phyloP scores from a whole-genome alignment of 208 protist species.

The Kentomonas sorsogonicus region DNA sequence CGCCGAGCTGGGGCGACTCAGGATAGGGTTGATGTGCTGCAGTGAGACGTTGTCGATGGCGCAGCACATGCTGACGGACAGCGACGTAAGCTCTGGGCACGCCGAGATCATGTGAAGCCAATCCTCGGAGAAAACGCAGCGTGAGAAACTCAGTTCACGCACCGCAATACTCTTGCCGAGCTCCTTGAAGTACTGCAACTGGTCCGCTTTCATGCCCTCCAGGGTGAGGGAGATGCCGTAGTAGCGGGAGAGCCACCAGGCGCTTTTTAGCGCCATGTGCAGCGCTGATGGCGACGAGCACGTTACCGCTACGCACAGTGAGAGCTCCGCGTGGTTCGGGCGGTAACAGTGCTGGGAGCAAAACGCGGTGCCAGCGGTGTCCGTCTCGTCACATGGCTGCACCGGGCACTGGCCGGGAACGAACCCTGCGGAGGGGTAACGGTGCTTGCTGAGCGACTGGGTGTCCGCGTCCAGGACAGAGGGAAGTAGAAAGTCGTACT shows the following conservation, averaged over 20 bases:
- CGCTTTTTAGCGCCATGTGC: slow-evolving; percentile 19
- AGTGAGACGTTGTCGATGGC: slow-evolving; percentile 49
- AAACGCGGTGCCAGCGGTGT: no score
- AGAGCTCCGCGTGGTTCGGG: slow-evolving; percentile 36
- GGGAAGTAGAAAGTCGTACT: no score
- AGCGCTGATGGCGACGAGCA: slow-evolving; percentile 28
- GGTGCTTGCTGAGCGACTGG: slow-evolving; percentile 14
- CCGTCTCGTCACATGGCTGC: no score
- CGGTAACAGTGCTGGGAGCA: no score
- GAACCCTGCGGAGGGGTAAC: slow-evolving; percentile 26
- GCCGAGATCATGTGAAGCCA: slow-evolving; percentile 68
- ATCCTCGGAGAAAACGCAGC: slow-evolving; percentile 46
- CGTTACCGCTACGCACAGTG: slow-evolving; percentile 29
- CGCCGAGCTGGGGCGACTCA: slow-evolving; percentile 27
- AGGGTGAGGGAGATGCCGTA: slow-evolving; percentile 50
- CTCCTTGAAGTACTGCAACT: slow-evolving; percentile 45
- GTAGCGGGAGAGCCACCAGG: slow-evolving; percentile 79
- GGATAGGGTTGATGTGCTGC: slow-evolving; percentile 61
- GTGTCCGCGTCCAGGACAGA: slow-evolving; percentile 9
- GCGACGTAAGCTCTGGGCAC: slow-evolving; percentile 36
- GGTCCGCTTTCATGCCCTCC: slow-evolving; percentile 37
- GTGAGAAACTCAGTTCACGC: slow-evolving; percentile 34
- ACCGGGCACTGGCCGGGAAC: no score
- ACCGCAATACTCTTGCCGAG: slow-evolving; percentile 33
- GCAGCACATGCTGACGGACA: slow-evolving; percentile 41